Evolutionary conservation across 176 grass and related monocot genomes (phyloP), one percentile per base, ranked within the genome.

Genomic region (Alopecurus myosuroides): DNA sequence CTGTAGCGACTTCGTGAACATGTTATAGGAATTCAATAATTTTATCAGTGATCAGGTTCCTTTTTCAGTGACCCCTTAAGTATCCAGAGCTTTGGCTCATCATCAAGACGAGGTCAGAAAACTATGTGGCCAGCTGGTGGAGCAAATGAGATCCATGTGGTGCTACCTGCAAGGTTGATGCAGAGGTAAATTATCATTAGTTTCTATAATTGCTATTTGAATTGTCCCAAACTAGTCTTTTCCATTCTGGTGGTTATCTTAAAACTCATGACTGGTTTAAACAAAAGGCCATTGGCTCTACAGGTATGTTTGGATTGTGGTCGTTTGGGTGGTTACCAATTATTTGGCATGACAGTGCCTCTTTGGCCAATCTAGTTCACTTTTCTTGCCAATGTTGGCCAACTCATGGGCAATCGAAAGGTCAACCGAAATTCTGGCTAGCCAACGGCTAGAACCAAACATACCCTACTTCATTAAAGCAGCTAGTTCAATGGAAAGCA

Each of bases 21-120:
- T 37, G 65, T 22, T 52, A 84, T 64, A 49, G 3, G 18, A 67
- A 77, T 48, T 41, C 9, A 35, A 15, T 64, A 39, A 81, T 20
- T 91, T 74, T 28, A 61, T 61, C 60, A 33, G 15, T 63, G 22
- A 41, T 46, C 69, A 90, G 65, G 79, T 79, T 90, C 41, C 73
- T 86, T 91, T 42, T 92, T 88, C 31, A 33, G 86, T 85, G 36
- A 90, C 53, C 39, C 86, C 87, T 1, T 61, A 50, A 64, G 79
- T 82, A 76, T 85, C 11, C 70, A 84, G 77, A 93, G 70, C 75
- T 89, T 88, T 76, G 85, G 72, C 64, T 49, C 76, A 79, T 86
- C 83, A 80, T 22, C 36, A 86, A 44, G 77, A 82, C 10, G 77
- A 90, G 34, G 75, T 85, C 11, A 62, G 81, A 69, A 79, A 72